Base-by-base conservation (phyloP, 2,329 filamentous ascomycete species). In the Phaeosphaeriaceae sp. region DNA sequence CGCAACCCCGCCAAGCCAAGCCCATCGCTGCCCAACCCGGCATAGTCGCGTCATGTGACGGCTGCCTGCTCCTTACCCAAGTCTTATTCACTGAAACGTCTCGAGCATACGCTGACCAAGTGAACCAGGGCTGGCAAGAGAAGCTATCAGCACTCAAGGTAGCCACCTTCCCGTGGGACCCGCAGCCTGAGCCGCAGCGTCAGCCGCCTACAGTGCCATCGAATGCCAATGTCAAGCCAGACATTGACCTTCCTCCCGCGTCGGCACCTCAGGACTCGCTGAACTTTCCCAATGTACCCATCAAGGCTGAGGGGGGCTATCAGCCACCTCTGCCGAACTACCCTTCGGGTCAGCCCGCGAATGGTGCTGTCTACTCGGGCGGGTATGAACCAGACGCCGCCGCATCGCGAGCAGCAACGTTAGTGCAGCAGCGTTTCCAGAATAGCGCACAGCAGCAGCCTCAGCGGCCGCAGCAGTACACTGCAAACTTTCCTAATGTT, bases 111-210 rank as follows among this genome's bases (percentile, higher is more conserved):
- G n/a, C 36, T 40, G 36, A 40, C 36, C n/a, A 15, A 40, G 15
- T 40, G 17, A 40, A n/a, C 25, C 53, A 98, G 93, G 91, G 89
- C 81, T 99, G 95, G 95, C 93, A 98, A 83, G 85, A 89, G 70
- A 97, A 96, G 79, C 85, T 99, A 36, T 91, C 93, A 1, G 88
- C 88, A 67, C 88, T 96, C 65, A 88, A 90, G 66, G 90, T 98
- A 61, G 95, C 95, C 58, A 83, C 87, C 56, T 97, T 98, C 76
- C 94, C 95, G 11, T 99, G 95, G 95, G 95, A 99, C 75, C 94
- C 95, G 45, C 89, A 73, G 54, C 73, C 72, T 21, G 73, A 75
- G 56, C 89, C 91, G 52, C 85, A 86, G 51, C 76, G 75, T 62
- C 77, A 79, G 57, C 73, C 76, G 36, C 75, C 78, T n/a, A 77